Conservation (phyloP, 1,284 basidiomycete species). For the Sanghuangporus weigelae region DNA sequence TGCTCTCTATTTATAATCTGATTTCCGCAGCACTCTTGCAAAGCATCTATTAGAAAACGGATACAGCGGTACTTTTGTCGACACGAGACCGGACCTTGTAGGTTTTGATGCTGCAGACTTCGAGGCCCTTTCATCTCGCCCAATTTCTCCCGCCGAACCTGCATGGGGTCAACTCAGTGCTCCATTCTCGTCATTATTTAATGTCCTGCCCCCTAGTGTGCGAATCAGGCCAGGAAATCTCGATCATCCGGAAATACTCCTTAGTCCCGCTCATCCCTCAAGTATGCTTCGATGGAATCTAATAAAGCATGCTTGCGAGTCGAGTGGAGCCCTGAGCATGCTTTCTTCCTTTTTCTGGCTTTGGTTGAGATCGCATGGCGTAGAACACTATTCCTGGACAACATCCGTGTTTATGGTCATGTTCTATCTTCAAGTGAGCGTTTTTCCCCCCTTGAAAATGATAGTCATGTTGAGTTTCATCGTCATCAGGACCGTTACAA, state of each 20-base stretch:
- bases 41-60: constrained; percentile 5
- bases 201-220: constrained; percentile 6
- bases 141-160: background rate
- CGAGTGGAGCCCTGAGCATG: background rate
- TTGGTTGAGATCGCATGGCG: constrained; percentile 10
- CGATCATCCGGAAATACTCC: background rate
- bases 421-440: constrained; percentile 12
- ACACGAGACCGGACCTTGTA: constrained; percentile 1
- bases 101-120: background rate
- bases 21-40: constrained; percentile 12
- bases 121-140: background rate
- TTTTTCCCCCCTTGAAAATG: constrained; percentile 1
- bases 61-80: constrained; percentile 16
- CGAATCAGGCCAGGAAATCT: background rate
- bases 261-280: constrained; percentile 11
- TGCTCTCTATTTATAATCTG: background rate
- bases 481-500: background rate
- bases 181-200: background rate
- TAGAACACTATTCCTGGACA: constrained; percentile 5
- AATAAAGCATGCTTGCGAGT: background rate
- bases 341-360: constrained; percentile 9
- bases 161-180: constrained; percentile 5
- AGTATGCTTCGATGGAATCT: constrained; percentile 2
- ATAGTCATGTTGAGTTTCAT: background rate
- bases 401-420: constrained; percentile 8